Evolutionary conservation across 1,139 yeast species (phyloP).

Genomic region (Taphrina pruni): DNA sequence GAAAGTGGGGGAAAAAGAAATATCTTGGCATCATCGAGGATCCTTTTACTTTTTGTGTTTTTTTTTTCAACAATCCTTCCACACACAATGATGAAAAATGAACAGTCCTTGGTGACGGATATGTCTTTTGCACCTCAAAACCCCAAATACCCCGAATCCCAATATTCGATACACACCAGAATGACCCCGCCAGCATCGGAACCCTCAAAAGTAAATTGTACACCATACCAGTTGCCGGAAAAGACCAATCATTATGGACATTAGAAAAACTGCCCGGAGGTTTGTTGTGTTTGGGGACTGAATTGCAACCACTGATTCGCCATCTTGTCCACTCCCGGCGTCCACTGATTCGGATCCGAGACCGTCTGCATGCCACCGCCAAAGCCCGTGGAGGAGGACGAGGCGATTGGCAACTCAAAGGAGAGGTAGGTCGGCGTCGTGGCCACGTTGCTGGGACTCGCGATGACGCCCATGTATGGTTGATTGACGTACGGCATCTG

Average conservation of each 20-base stretch:
- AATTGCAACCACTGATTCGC: conserved; percentile 30
- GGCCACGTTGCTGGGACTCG: not conserved
- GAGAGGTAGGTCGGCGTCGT: not conserved
- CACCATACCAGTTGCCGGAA: no score
- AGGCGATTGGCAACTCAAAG: conserved; percentile 1
- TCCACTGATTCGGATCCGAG: conserved; percentile 34
- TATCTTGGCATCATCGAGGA: not conserved
- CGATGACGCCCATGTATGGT: conserved; percentile 1
- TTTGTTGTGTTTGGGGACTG: conserved; percentile 13
- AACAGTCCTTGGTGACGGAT: no score
- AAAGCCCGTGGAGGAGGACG: no score
- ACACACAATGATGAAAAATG: no score
- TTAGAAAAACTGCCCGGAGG: conserved; percentile 3
- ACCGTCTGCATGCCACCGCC: conserved; percentile 1
- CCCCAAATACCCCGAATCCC: not conserved
- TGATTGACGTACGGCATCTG: conserved; percentile 13
- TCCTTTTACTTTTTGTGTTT: not conserved
- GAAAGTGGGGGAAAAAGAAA: not conserved
- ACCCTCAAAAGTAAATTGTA: no score
- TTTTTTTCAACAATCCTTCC: no score
- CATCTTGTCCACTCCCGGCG: conserved; percentile 36
- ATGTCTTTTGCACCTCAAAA: no score
- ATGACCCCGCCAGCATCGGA: no score
- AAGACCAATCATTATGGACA: not conserved
- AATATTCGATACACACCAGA: not conserved